Conservation (phyloP, 805 yeast genomes). For the Nakazawaea ambrosiae region DNA sequence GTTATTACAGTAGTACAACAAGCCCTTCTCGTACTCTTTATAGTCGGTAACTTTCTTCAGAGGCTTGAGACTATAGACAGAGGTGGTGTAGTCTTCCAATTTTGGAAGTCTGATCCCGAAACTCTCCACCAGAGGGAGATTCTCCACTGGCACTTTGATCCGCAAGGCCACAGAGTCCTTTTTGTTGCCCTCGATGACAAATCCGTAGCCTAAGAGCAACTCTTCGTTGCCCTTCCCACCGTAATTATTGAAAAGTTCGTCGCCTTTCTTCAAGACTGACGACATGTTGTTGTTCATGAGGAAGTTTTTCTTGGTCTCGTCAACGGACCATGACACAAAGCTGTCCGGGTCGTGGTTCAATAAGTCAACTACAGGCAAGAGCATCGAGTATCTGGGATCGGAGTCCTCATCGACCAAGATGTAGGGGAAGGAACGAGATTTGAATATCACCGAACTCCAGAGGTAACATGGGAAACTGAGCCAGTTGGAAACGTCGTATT, state of each 20-base stretch:
- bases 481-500: slow-evolving; percentile 34
- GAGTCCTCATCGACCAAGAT: slow-evolving; percentile 38
- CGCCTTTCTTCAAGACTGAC: slow-evolving; percentile 18
- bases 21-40: slow-evolving; percentile 9
- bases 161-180: slow-evolving; percentile 56
- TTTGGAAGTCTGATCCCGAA: slow-evolving; percentile 21
- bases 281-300: slow-evolving; percentile 7
- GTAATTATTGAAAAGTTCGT: slow-evolving; percentile 70
- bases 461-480: slow-evolving; percentile 58
- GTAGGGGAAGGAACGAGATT: slow-evolving; percentile 78
- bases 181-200: slow-evolving; percentile 48
- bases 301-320: slow-evolving; percentile 13
- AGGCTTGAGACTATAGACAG: slow-evolving; percentile 13
- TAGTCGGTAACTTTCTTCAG: slow-evolving; percentile 1
- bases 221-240: slow-evolving; percentile 88
- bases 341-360: slow-evolving; percentile 64
- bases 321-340: slow-evolving; percentile 55
- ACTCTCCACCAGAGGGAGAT: slow-evolving; percentile 6
- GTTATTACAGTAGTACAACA: slow-evolving; percentile 20
- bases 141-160: slow-evolving; percentile 39
- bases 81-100: slow-evolving; percentile 22
- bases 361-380: slow-evolving; percentile 73
- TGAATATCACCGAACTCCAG: slow-evolving; percentile 69
- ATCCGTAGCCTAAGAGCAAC: slow-evolving; percentile 76
- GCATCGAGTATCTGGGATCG: slow-evolving; percentile 46